phyloP scores from a whole-genome alignment of 805 yeast genomes.

The Candida ulmi region DNA sequence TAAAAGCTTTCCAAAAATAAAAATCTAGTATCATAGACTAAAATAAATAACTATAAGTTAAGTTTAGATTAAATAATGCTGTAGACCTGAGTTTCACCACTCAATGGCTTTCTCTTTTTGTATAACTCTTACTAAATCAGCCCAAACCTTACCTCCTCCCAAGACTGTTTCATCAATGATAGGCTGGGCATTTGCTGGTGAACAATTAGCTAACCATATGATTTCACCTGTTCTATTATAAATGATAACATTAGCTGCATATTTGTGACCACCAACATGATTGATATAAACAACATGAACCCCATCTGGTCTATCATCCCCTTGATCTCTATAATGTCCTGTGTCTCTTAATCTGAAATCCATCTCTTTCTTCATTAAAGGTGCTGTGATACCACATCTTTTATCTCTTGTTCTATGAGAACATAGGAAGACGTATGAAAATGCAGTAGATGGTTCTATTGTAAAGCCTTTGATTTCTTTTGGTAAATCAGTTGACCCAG shows the following conservation, averaged over 20 bases:
- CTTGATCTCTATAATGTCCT: slow-evolving; percentile 68
- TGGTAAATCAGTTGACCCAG: slow-evolving; percentile 11
- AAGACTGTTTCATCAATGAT: slow-evolving; percentile 73
- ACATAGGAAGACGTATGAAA: slow-evolving; percentile 64
- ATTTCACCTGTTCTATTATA: slow-evolving; percentile 69
- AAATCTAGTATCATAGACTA: neutral
- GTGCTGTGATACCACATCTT: slow-evolving; percentile 92
- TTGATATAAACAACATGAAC: slow-evolving; percentile 65
- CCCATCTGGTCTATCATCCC: slow-evolving; percentile 74
- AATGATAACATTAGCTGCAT: slow-evolving; percentile 80
- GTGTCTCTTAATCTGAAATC: slow-evolving; percentile 65
- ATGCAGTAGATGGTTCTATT: slow-evolving; percentile 33
- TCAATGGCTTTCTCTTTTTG: slow-evolving; percentile 48
- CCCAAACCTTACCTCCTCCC: slow-evolving; percentile 62
- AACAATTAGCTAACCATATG: slow-evolving; percentile 84
- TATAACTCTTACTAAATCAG: slow-evolving; percentile 56
- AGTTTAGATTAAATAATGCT: no score
- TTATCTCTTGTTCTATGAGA: slow-evolving; percentile 91
- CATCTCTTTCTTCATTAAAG: slow-evolving; percentile 75
- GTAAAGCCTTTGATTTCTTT: slow-evolving; percentile 16
- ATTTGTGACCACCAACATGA: slow-evolving; percentile 97
- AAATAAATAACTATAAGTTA: neutral
- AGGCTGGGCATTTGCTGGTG: slow-evolving; percentile 69
- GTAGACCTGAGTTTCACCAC: no score
- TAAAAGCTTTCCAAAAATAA: slow-evolving; percentile 21